Percentiles rank a stretch among this genome's conserved stretches.
phyloP scores from a whole-genome alignment of 1,139 yeast species.

The Taphrina confusa region DNA sequence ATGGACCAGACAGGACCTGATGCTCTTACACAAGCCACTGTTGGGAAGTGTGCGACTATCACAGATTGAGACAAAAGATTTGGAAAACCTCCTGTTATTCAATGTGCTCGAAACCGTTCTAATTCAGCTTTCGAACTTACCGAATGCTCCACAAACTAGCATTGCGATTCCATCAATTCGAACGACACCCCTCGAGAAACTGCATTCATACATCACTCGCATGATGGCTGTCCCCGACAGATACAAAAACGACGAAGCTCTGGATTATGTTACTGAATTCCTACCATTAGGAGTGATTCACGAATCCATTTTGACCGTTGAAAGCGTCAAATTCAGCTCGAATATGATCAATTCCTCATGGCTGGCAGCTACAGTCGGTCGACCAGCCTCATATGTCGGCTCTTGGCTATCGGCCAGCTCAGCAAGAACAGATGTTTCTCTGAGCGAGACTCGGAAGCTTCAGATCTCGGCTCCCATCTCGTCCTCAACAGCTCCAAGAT shows the following conservation, averaged over 20 bases:
- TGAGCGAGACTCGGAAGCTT: not conserved
- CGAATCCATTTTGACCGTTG: not conserved
- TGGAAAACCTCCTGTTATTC: constrained; percentile 6
- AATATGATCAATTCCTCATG: not conserved
- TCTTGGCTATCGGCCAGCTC: not conserved
- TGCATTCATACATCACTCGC: not conserved
- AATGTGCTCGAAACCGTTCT: constrained; percentile 22
- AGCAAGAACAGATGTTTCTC: not conserved
- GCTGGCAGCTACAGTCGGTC: not conserved
- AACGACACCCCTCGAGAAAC: not conserved
- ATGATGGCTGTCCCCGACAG: not conserved
- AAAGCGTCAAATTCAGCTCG: not conserved
- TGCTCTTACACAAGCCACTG: constrained; percentile 16
- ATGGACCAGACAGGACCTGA: constrained; percentile 16
- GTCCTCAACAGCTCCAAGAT: too few relatives aligned
- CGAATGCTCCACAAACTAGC: not conserved
- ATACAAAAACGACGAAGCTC: not conserved
- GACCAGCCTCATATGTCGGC: constrained; percentile 6
- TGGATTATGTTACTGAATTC: not conserved
- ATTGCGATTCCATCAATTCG: constrained; percentile 10
- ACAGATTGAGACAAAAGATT: not conserved
- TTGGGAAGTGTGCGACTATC: not conserved
- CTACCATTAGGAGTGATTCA: not conserved
- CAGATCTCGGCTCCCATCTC: not conserved
- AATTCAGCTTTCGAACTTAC: constrained; percentile 6